Evolutionary conservation across 1,284 basidiomycete species (phyloP).

Genomic region (Austropuccinia psidii): DNA sequence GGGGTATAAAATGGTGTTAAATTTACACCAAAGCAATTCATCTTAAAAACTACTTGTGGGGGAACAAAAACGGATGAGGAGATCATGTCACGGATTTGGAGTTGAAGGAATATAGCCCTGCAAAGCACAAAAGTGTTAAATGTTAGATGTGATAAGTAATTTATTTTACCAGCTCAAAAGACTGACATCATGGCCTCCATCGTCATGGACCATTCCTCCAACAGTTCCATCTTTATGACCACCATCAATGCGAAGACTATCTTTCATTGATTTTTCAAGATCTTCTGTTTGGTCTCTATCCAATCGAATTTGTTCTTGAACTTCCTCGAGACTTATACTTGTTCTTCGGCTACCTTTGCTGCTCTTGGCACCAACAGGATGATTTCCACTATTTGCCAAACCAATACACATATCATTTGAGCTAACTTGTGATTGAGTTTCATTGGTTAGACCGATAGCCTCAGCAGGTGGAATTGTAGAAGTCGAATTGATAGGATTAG

Average conservation of each 20-base stretch:
- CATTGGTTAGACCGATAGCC: conserved; percentile 23
- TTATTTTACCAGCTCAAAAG: no score
- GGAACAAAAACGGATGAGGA: no score
- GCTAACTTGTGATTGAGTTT: not conserved
- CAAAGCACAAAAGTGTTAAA: not conserved
- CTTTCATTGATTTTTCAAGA: conserved; percentile 21
- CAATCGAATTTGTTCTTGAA: not conserved
- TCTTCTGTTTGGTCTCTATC: conserved; percentile 1
- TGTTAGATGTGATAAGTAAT: no score
- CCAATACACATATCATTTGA: conserved; percentile 20
- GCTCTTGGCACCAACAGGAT: not conserved
- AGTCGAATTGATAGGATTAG: conserved; percentile 6
- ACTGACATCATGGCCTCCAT: conserved; percentile 31
- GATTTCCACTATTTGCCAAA: conserved; percentile 16
- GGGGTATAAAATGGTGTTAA: no score
- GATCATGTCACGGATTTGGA: not conserved
- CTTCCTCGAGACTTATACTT: conserved; percentile 10
- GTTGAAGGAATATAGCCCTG: conserved; percentile 27
- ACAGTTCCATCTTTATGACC: conserved; percentile 25
- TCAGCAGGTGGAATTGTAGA: conserved; percentile 1
- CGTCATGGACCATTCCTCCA: conserved; percentile 29
- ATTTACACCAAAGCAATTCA: no score
- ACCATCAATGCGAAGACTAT: conserved; percentile 24
- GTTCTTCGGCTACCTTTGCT: conserved; percentile 3
- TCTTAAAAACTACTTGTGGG: no score